Percentiles rank a stretch among this genome's conserved stretches.
Evolutionary conservation across 2,329 filamentous ascomycete genomes (phyloP).

Genomic region (Phymatotrichopsis omnivora): DNA sequence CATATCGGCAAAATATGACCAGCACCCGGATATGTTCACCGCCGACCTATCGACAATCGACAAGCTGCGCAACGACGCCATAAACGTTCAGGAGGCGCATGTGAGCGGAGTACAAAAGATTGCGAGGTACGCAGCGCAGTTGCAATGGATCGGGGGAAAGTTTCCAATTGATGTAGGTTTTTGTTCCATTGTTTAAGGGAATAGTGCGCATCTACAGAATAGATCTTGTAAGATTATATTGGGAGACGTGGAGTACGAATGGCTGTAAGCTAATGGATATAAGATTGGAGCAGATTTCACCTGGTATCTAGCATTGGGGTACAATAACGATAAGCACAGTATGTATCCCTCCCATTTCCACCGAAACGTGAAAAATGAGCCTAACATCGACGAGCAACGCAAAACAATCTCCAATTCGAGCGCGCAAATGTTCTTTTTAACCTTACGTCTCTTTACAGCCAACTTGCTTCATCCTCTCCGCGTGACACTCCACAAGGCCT

Average conservation of each 20-base stretch:
- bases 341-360: slow-evolving; percentile 25
- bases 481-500: slow-evolving; percentile 70
- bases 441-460: slow-evolving; percentile 83
- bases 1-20: slow-evolving; percentile 96
- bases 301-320: slow-evolving; percentile 90
- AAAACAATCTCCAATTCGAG: slow-evolving; percentile 67
- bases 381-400: slow-evolving; percentile 38
- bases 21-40: slow-evolving; percentile 93
- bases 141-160: slow-evolving; percentile 88
- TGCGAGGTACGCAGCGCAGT: slow-evolving; percentile 82
- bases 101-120: slow-evolving; percentile 76
- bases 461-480: slow-evolving; percentile 74
- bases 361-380: neutral
- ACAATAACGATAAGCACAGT: slow-evolving; percentile 65
- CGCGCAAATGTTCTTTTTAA: slow-evolving; percentile 90
- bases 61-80: slow-evolving; percentile 68
- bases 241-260: slow-evolving; percentile 6
- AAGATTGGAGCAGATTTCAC: slow-evolving; percentile 90
- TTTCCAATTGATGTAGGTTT: slow-evolving; percentile 94
- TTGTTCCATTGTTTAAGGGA: slow-evolving; percentile 33
- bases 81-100: slow-evolving; percentile 82
- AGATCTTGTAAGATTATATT: slow-evolving; percentile 1
- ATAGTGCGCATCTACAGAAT: too few species aligned
- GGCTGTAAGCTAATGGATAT: slow-evolving; percentile 24
- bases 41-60: slow-evolving; percentile 83